Evolutionary conservation across 2,329 filamentous ascomycete genomes (phyloP).

Genomic region (Fusarium lateritium): DNA sequence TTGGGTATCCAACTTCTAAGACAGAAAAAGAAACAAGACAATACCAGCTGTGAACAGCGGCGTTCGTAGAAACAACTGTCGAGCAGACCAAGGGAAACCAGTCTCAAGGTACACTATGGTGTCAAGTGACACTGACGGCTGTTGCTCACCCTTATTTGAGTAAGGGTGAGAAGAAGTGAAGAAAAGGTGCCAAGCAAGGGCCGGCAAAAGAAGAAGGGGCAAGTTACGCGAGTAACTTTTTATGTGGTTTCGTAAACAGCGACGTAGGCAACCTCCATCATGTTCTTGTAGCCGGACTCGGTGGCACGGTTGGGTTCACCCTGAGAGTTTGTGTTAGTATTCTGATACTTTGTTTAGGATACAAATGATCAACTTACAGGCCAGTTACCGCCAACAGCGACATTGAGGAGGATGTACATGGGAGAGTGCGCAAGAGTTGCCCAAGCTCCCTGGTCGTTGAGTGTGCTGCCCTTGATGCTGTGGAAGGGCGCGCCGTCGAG

Average conservation of each 20-base stretch:
- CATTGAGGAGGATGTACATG: slow-evolving; percentile 63
- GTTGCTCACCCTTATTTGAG: not conserved
- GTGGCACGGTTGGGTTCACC: slow-evolving; percentile 54
- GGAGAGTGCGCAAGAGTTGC: slow-evolving; percentile 59
- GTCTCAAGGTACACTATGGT: not conserved
- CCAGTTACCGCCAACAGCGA: slow-evolving; percentile 64
- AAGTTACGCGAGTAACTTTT: slow-evolving; percentile 13
- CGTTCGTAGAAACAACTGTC: slow-evolving; percentile 8
- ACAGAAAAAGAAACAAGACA: slow-evolving; percentile 26
- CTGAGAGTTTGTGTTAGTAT: slow-evolving; percentile 39
- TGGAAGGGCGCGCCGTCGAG: slow-evolving; percentile 62
- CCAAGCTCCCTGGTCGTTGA: slow-evolving; percentile 61
- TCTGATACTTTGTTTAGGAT: too few relatives aligned
- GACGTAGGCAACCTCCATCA: slow-evolving; percentile 60
- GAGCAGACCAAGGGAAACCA: slow-evolving; percentile 6
- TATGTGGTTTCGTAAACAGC: slow-evolving; percentile 55
- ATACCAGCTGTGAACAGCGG: slow-evolving; percentile 3
- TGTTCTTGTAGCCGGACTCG: slow-evolving; percentile 55
- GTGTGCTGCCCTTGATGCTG: slow-evolving; percentile 58
- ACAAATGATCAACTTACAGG: slow-evolving; percentile 49
- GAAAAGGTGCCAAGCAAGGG: not conserved
- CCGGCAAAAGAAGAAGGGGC: not conserved
- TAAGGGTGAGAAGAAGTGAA: slow-evolving; percentile 19
- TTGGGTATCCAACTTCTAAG: slow-evolving; percentile 24
- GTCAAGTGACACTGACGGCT: not conserved